Percentiles rank a stretch among this genome's conserved stretches.
Evolutionary conservation across 2,329 filamentous ascomycete genomes (phyloP).

Genomic region (Coniochaeta sp.): DNA sequence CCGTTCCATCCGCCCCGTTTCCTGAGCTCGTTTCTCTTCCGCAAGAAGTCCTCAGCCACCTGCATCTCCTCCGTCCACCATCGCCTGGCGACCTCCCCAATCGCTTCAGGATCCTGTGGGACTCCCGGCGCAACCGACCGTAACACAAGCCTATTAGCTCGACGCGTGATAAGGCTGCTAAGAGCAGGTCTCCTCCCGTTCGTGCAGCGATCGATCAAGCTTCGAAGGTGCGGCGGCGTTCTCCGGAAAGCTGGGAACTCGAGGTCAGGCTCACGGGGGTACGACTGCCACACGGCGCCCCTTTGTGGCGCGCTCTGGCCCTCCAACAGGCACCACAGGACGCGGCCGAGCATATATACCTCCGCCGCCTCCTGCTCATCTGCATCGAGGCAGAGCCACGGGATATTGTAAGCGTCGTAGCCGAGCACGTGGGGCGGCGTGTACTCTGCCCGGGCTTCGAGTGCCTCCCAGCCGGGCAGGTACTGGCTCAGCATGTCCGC

Average conservation of each 20-base stretch:
- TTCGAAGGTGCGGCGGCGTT: conserved; percentile 36
- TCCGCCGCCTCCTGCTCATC: conserved; percentile 49
- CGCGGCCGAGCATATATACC: conserved; percentile 55
- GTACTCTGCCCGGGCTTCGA: conserved; percentile 34
- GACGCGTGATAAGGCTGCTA: conserved; percentile 34
- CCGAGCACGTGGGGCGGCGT: conserved; percentile 4
- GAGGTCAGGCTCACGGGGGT: conserved; percentile 44
- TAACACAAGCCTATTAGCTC: conserved; percentile 37
- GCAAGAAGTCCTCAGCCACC: conserved; percentile 38
- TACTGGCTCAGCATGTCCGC: conserved; percentile 30
- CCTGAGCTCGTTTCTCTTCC: conserved; percentile 28
- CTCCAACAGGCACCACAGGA: conserved; percentile 57
- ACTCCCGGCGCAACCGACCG: conserved; percentile 15
- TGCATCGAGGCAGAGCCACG: conserved; percentile 45
- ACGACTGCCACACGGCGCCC: conserved; percentile 51
- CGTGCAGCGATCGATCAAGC: conserved; percentile 45
- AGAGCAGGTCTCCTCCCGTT: conserved; percentile 36
- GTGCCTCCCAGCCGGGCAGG: conserved; percentile 37
- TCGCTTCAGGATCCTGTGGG: conserved; percentile 25
- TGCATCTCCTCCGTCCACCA: conserved; percentile 44
- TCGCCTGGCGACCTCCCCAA: conserved; percentile 22
- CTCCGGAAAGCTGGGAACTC: conserved; percentile 46
- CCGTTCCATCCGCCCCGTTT: conserved; percentile 35
- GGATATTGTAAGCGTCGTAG: conserved; percentile 39
- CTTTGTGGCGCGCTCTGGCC: conserved; percentile 50